Evolutionary conservation across 805 yeast species (phyloP).

Genomic region (Candida endomychidarum): DNA sequence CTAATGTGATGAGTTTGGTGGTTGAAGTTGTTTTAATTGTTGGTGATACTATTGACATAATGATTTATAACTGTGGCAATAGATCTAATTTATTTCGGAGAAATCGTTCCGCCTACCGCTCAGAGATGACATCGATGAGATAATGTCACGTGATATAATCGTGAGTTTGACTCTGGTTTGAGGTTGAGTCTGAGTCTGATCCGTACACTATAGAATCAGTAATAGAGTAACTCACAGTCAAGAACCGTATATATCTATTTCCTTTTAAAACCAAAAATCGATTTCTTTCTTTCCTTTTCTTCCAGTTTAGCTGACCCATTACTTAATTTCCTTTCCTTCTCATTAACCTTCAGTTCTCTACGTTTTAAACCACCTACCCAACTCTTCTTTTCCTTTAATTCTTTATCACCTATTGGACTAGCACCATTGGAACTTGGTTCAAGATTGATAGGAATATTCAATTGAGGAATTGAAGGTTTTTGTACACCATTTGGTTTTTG

Average conservation of each 20-base stretch:
- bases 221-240: too few species aligned
- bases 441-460: slow-evolving; percentile 3
- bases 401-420: slow-evolving; percentile 6
- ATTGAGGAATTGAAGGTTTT: slow-evolving; percentile 6
- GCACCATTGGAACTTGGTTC: neutral
- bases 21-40: slow-evolving; percentile 34
- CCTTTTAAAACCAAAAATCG: slow-evolving; percentile 39
- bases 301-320: slow-evolving; percentile 19
- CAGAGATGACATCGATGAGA: slow-evolving; percentile 4
- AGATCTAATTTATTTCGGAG: too few species aligned
- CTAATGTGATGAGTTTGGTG: slow-evolving; percentile 40
- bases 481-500: slow-evolving; percentile 8
- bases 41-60: slow-evolving; percentile 28
- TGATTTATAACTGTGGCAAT: too few species aligned
- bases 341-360: slow-evolving; percentile 24
- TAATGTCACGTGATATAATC: slow-evolving; percentile 2
- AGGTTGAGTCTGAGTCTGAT: too few species aligned
- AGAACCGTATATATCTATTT: slow-evolving; percentile 13
- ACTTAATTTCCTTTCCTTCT: slow-evolving; percentile 21
- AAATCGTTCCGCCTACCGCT: too few species aligned
- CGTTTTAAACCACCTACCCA: slow-evolving; percentile 43
- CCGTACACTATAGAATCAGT: too few species aligned
- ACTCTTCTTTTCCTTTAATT: slow-evolving; percentile 34
- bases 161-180: too few species aligned
- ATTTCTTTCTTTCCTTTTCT: slow-evolving; percentile 24